A percentile compares a stretch with the other conserved stretches of the same genome.
These are phyloP conservation scores for Asterionellopsis glacialis DNA, from an alignment of 108 stramenopile species.

Conservation along the genomic window DNA sequence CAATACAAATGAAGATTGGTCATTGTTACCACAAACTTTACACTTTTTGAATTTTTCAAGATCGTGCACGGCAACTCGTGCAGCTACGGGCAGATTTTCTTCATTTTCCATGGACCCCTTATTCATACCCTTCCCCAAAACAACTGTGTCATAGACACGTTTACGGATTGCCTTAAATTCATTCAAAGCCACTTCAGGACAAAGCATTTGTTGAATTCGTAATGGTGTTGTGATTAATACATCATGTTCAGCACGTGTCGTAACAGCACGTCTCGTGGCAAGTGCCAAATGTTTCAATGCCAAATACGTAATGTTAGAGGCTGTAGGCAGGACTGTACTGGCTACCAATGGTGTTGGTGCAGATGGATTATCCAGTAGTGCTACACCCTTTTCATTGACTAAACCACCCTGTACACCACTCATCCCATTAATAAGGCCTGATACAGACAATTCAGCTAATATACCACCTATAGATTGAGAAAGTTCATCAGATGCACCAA, in stretches of 20 bases:
- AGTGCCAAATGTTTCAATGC: conserved; percentile 21
- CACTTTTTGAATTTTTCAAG: conserved; percentile 73
- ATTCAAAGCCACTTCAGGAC: conserved; percentile 48
- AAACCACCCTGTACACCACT: conserved; percentile 46
- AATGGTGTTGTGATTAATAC: conserved; percentile 73
- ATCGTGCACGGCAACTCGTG: conserved; percentile 26
- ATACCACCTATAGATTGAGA: conserved; percentile 36
- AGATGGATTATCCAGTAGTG: too few species aligned
- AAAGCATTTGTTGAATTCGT: conserved; percentile 73
- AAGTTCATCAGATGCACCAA: conserved; percentile 3
- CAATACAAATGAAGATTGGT: conserved; percentile 72
- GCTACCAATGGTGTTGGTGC: too few species aligned
- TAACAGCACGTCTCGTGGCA: conserved; percentile 22
- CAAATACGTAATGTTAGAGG: conserved; percentile 13
- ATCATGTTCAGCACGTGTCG: conserved; percentile 63
- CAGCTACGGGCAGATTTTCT: conserved; percentile 34
- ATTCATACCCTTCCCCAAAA: conserved; percentile 64
- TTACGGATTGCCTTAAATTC: conserved; percentile 66
- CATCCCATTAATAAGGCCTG: conserved; percentile 71
- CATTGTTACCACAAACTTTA: conserved; percentile 75
- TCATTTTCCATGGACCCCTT: conserved; percentile 36
- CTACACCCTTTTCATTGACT: conserved; percentile 26
- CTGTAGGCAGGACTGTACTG: conserved; percentile 6
- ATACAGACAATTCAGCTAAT: conserved; percentile 56
- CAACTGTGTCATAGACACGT: conserved; percentile 82